These are phyloP conservation scores for Chytriomyces confervae DNA, from an alignment of 192 early-diverging fungal species.

Conservation along the genomic window DNA sequence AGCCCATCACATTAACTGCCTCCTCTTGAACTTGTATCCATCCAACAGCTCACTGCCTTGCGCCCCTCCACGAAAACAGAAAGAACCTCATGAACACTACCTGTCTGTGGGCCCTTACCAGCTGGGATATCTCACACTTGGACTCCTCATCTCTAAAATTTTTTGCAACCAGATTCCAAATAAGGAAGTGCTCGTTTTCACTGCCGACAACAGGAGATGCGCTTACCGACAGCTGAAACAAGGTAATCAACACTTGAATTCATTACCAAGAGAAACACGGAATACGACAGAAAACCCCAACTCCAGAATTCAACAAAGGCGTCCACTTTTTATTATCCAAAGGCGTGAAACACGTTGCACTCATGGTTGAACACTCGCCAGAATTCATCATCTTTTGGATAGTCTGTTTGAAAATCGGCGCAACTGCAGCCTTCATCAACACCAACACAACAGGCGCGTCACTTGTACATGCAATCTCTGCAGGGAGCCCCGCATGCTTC, in stretches of 20 bases:
- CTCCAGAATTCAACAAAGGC: conserved; percentile 15
- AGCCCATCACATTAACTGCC: too few species aligned
- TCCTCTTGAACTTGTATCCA: too few species aligned
- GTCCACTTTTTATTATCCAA: conserved; percentile 23
- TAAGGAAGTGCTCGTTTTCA: conserved; percentile 9
- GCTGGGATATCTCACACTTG: too few species aligned
- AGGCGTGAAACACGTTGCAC: conserved; percentile 49
- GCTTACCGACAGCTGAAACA: not conserved
- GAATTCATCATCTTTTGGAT: conserved; percentile 61
- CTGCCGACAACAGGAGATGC: conserved; percentile 2
- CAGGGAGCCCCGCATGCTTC: conserved; percentile 20
- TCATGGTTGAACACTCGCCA: conserved; percentile 67
- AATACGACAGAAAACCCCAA: not conserved
- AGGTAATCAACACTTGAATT: not conserved
- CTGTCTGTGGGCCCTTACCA: too few species aligned
- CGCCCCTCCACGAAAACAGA: too few species aligned
- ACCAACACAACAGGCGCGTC: conserved; percentile 53
- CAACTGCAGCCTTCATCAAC: conserved; percentile 64
- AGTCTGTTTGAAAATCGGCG: conserved; percentile 64
- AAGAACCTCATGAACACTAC: too few species aligned
- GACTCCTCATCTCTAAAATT: too few species aligned
- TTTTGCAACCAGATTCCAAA: too few species aligned
- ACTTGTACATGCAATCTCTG: conserved; percentile 24
- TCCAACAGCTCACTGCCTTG: too few species aligned
- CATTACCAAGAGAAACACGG: not conserved